Conservation (phyloP, 768 basidiomycete genomes). For the Cubamyces lactineus region DNA sequence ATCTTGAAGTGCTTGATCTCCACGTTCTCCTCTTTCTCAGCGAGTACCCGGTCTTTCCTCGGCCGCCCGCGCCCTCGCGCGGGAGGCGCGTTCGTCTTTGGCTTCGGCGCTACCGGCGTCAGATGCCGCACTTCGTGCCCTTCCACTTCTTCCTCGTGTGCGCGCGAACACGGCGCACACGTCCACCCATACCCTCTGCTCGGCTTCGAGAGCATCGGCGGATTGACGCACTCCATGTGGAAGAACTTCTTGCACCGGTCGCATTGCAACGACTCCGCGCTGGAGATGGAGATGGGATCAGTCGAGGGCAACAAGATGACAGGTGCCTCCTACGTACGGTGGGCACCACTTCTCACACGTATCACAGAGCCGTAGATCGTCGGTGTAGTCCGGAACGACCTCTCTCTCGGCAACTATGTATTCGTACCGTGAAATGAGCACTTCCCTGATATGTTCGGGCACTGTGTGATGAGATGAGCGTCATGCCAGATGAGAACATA, state of each 20-base stretch:
- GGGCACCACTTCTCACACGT: constrained; percentile 90
- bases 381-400: constrained; percentile 87
- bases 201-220: constrained; percentile 88
- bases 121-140: constrained; percentile 64
- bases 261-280: constrained; percentile 85
- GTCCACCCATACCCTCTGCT: constrained; percentile 98
- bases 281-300: constrained; percentile 38
- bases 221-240: constrained; percentile 94
- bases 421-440: constrained; percentile 83
- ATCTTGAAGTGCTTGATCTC: constrained; percentile 84
- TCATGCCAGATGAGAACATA: constrained; percentile 10
- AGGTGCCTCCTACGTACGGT: constrained; percentile 52
- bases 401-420: constrained; percentile 96
- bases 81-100: constrained; percentile 74
- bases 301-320: constrained; percentile 15
- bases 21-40: constrained; percentile 77
- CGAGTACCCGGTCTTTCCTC: constrained; percentile 71
- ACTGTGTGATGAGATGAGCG: constrained; percentile 48
- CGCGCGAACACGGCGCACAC: constrained; percentile 88
- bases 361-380: constrained; percentile 81
- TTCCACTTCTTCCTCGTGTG: constrained; percentile 85
- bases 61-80: constrained; percentile 75
- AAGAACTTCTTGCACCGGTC: constrained; percentile 92
- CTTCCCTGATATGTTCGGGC: constrained; percentile 77
- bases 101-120: constrained; percentile 60